Conservation (phyloP, 139 green algal genomes). For the Diplosphaera chodatii region DNA sequence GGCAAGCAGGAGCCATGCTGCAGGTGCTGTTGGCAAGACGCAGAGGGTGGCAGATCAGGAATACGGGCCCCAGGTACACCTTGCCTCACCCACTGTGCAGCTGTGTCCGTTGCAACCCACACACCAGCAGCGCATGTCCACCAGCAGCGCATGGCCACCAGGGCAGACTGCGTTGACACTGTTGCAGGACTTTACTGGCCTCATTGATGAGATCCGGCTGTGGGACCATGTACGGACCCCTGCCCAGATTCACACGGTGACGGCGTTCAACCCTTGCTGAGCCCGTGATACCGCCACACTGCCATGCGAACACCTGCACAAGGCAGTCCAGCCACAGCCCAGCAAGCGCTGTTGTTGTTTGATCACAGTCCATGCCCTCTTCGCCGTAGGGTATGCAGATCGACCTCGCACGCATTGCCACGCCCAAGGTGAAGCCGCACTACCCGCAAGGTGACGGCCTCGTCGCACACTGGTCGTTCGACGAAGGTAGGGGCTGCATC, state of each 20-base stretch:
- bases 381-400: background rate
- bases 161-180: too few species aligned
- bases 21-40: constrained; percentile 46
- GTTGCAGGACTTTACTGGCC: constrained; percentile 63
- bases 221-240: constrained; percentile 63
- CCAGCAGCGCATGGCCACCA: too few species aligned
- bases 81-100: too few species aligned
- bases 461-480: constrained; percentile 83
- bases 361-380: too few species aligned
- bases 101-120: too few species aligned
- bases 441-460: constrained; percentile 45
- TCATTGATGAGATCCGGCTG: constrained; percentile 79
- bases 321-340: too few species aligned
- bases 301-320: too few species aligned
- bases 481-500: constrained; percentile 45
- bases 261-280: too few species aligned
- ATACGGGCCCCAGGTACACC: constrained; percentile 55
- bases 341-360: too few species aligned
- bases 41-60: constrained; percentile 42
- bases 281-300: too few species aligned
- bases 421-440: constrained; percentile 9
- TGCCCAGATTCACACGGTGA: constrained; percentile 42
- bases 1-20: too few species aligned
- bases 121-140: too few species aligned
- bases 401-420: background rate